Conservation (phyloP, 139 green algal genomes). For the Micractinium sp. region DNA sequence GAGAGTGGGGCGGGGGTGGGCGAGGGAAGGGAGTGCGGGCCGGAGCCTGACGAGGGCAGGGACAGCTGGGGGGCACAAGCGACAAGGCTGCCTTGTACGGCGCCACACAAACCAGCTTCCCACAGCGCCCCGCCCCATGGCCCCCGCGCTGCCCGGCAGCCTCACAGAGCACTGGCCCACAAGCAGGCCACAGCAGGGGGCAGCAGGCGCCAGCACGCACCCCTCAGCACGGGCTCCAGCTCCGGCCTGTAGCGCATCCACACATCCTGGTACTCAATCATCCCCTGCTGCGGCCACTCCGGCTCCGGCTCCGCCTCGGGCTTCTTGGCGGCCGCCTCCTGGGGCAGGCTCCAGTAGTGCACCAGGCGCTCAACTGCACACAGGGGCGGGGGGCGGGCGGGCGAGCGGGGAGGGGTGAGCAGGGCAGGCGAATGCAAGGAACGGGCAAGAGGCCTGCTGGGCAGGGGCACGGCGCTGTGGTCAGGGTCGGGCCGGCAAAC, state of each 20-base stretch:
- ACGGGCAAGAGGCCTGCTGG: background rate
- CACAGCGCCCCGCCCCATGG: too few species aligned
- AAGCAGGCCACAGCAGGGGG: too few species aligned
- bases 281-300: conserved; percentile 70
- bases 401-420: background rate
- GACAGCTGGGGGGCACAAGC: too few species aligned
- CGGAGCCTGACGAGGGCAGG: too few species aligned
- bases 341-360: conserved; percentile 68
- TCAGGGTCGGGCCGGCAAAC: too few species aligned
- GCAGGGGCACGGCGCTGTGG: too few species aligned
- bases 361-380: conserved; percentile 86
- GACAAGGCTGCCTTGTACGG: too few species aligned
- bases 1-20: background rate
- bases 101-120: too few species aligned
- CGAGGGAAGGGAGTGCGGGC: background rate
- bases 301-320: conserved; percentile 23
- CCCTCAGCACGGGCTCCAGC: conserved; percentile 83
- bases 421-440: background rate
- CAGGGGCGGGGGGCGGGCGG: too few species aligned
- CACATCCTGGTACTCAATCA: conserved; percentile 69
- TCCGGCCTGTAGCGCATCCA: conserved; percentile 87
- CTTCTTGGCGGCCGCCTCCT: conserved; percentile 49
- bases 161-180: too few species aligned
- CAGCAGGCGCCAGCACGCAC: background rate
- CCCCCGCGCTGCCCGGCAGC: background rate